phyloP scores from a whole-genome alignment of 768 basidiomycete genomes.

The Mycena epipterygia region DNA sequence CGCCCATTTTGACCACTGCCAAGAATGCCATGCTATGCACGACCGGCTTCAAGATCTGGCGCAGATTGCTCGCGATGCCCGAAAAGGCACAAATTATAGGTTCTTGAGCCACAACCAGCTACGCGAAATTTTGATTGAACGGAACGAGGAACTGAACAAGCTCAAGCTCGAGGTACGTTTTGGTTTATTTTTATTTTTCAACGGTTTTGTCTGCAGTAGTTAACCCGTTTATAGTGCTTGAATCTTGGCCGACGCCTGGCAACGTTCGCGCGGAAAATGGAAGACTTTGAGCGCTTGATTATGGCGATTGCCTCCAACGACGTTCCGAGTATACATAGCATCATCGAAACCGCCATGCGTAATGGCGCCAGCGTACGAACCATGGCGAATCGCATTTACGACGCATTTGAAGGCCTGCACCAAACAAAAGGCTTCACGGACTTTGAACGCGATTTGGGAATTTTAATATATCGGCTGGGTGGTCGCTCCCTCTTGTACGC shows the following conservation, averaged over 20 bases:
- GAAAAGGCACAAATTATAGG: slow-evolving; percentile 4
- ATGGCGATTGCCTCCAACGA: slow-evolving; percentile 4
- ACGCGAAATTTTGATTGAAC: neutral
- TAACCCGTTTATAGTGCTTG: too few relatives aligned
- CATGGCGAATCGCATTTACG: slow-evolving; percentile 23
- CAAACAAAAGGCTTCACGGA: neutral
- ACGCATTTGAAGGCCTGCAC: slow-evolving; percentile 8
- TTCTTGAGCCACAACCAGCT: neutral
- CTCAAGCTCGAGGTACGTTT: slow-evolving; percentile 7
- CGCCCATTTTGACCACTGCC: neutral
- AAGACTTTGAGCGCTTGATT: too few relatives aligned
- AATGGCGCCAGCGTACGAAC: slow-evolving; percentile 24
- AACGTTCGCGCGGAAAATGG: too few relatives aligned
- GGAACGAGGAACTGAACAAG: neutral
- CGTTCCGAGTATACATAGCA: slow-evolving; percentile 14
- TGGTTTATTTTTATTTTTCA: neutral
- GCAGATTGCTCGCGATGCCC: neutral
- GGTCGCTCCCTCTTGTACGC: slow-evolving; percentile 25
- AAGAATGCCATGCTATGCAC: neutral
- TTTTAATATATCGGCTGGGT: slow-evolving; percentile 14
- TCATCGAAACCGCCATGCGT: slow-evolving; percentile 4
- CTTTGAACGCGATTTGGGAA: slow-evolving; percentile 12
- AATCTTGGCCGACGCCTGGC: too few relatives aligned
- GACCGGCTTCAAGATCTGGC: neutral
- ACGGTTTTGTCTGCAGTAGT: too few relatives aligned